These are phyloP conservation scores for Aspergillus biplanus DNA, from an alignment of 495 filamentous ascomycete genomes.

Conservation along the genomic window DNA sequence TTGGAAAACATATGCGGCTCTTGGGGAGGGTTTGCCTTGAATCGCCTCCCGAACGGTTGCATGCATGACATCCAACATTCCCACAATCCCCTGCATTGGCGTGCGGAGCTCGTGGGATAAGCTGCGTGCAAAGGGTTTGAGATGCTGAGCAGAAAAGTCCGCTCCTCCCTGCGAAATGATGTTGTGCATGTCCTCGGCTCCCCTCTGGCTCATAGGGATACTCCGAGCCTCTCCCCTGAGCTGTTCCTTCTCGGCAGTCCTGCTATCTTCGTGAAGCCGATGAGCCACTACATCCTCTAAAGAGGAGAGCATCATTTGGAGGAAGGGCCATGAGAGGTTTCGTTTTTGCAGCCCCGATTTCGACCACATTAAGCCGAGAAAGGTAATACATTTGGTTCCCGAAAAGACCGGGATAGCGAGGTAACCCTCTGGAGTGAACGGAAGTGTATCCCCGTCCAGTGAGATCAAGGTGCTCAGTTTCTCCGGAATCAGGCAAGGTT, in stretches of 20 bases:
- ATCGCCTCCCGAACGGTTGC: constrained; percentile 74
- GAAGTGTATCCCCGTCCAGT: constrained; percentile 63
- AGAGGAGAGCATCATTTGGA: constrained; percentile 76
- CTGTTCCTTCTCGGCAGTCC: constrained; percentile 37
- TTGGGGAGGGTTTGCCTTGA: constrained; percentile 54
- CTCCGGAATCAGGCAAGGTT: constrained; percentile 73
- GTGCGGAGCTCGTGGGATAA: constrained; percentile 81
- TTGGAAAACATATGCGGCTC: constrained; percentile 59
- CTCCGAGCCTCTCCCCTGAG: constrained; percentile 23
- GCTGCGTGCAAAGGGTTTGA: constrained; percentile 79
- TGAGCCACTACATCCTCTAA: constrained; percentile 72
- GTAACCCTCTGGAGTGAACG: constrained; percentile 68
- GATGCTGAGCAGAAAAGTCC: constrained; percentile 59
- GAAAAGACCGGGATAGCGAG: constrained; percentile 73
- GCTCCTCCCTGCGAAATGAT: constrained; percentile 27
- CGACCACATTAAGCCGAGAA: constrained; percentile 79
- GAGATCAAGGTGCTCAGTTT: constrained; percentile 60
- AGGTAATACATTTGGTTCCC: constrained; percentile 70
- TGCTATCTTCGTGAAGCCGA: constrained; percentile 56
- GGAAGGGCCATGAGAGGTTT: constrained; percentile 66
- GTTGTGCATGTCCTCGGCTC: constrained; percentile 41
- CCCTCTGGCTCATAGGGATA: constrained; percentile 25
- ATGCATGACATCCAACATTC: constrained; percentile 87
- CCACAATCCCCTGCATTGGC: constrained; percentile 85
- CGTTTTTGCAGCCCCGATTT: constrained; percentile 60